These are phyloP conservation scores for Coemansia sp. DNA, from an alignment of 192 early-diverging fungal species.

Conservation along the genomic window DNA sequence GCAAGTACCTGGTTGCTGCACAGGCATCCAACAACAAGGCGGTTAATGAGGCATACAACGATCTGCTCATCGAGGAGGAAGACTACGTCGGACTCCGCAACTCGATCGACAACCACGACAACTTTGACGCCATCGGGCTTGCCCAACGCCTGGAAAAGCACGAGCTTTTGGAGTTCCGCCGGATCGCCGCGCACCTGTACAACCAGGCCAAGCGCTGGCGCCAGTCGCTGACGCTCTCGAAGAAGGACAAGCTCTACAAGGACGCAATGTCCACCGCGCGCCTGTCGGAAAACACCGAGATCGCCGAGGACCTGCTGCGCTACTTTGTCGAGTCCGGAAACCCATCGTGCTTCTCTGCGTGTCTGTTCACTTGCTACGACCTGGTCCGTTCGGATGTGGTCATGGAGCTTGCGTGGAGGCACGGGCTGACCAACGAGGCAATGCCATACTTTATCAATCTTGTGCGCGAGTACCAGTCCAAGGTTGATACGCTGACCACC, in stretches of 20 bases:
- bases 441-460: slow-evolving; percentile 98
- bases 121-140: slow-evolving; percentile 91
- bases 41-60: slow-evolving; percentile 95
- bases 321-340: slow-evolving; percentile 93
- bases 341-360: slow-evolving; percentile 93
- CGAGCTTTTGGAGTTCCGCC: slow-evolving; percentile 95
- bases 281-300: slow-evolving; percentile 81
- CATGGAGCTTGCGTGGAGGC: slow-evolving; percentile 90
- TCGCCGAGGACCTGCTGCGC: slow-evolving; percentile 91
- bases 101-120: slow-evolving; percentile 91
- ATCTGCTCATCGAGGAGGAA: slow-evolving; percentile 97
- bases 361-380: slow-evolving; percentile 93
- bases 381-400: slow-evolving; percentile 90
- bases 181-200: slow-evolving; percentile 94
- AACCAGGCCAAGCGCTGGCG: slow-evolving; percentile 96
- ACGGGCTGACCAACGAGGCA: slow-evolving; percentile 86
- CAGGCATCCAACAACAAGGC: slow-evolving; percentile 91
- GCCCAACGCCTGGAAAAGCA: slow-evolving; percentile 94
- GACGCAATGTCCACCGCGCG: slow-evolving; percentile 99
- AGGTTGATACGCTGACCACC: slow-evolving; percentile 68
- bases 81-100: slow-evolving; percentile 91
- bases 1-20: slow-evolving; percentile 93
- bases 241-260: slow-evolving; percentile 97
- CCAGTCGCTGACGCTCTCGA: slow-evolving; percentile 91
- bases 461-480: slow-evolving; percentile 80